Evolutionary conservation across 768 basidiomycete species (phyloP).

Genomic region (Boletus subparvulus): DNA sequence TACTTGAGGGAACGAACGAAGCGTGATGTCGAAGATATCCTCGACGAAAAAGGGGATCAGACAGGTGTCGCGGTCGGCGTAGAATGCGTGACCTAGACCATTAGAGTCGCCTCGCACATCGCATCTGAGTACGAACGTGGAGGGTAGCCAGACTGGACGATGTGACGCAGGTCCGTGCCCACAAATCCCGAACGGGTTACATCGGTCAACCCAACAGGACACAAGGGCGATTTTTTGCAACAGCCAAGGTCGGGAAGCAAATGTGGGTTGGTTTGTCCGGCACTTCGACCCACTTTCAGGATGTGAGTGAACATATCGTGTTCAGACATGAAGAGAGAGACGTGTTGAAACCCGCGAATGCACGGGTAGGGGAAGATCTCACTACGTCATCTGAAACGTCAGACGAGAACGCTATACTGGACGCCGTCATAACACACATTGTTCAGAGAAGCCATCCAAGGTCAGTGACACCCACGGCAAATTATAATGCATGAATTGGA

Average conservation of each 20-base stretch:
- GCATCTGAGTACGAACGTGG: background rate
- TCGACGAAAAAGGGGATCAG: background rate
- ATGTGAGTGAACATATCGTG: background rate
- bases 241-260: constrained; percentile 8
- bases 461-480: background rate
- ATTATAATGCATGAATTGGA: background rate
- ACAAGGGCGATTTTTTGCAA: background rate
- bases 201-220: too few species aligned
- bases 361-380: background rate
- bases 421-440: background rate
- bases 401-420: background rate
- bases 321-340: background rate
- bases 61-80: background rate
- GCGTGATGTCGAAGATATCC: too few species aligned
- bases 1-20: background rate
- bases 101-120: background rate
- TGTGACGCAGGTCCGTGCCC: constrained; percentile 5
- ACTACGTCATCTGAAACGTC: background rate
- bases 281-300: background rate
- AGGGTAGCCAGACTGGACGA: background rate
- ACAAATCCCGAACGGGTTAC: background rate
- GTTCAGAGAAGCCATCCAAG: background rate
- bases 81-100: background rate
- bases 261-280: background rate
- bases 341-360: background rate